Base-by-base conservation (phyloP, 2,329 filamentous ascomycete genomes). In the Decorospora gaudefroyi region DNA sequence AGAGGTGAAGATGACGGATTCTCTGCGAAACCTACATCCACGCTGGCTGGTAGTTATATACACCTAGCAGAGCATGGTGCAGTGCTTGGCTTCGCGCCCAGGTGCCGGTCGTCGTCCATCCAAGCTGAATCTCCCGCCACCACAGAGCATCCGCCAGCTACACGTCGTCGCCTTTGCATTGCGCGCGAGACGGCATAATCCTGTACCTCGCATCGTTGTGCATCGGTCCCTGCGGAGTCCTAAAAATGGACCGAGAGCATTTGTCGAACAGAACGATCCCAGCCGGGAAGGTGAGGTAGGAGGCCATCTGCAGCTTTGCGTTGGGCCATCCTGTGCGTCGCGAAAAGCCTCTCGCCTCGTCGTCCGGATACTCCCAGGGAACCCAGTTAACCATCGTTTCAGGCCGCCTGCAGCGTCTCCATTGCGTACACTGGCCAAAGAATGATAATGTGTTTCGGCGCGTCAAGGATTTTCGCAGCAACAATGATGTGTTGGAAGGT, bases 71-170 rank as follows among this genome's bases (percentile, higher is more conserved):
- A 6, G 10, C 6, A 12, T 50, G 42, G 50, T 54, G 40, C 36
- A 32, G 32, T 50, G 49, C 62, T 60, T 62, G 65, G 64, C 59
- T 57, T 44, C 30, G 35, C 27, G 50, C 32, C 47, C 46, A 50
- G 49, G 45, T 39, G 52, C 49, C 50, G 34, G 55, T 55, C 47
- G 51, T 55, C 53, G 48, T 54, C 51, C 51, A 55, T 55, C 48
- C 49, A 46, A 68, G 63, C 64, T 68, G 65, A 64, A 51, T 40
- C 33, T 51, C 32, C 53, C 60, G 59, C 62, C 59, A 61, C 61
- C 30, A 40, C 54, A 53, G 49, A 56, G 45, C 47, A 32, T 51
- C 51, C 58, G 49, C 44, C 51, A 49, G 54, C 43, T 51, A 55
- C 56, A 57, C 51, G 47, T 61, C 50, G 36, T 42, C 21, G 43